Conservation (phyloP, 1,284 basidiomycete species). For the Xanthoconium separans region DNA sequence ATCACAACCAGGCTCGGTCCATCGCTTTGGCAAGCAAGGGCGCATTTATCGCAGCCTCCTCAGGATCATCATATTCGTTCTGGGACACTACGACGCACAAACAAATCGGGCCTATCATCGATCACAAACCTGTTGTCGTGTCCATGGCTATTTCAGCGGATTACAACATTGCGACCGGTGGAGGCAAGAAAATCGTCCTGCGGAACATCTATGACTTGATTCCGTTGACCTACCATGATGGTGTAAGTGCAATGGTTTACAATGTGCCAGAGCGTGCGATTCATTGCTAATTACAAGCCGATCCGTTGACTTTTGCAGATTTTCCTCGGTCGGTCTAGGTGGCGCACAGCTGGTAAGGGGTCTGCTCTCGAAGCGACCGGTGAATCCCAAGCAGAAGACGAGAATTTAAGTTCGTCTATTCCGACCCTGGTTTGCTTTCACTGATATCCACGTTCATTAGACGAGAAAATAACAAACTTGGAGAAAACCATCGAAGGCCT, state of each 20-base stretch:
- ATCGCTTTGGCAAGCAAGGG: background rate
- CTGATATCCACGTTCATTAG: background rate
- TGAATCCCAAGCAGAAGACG: background rate
- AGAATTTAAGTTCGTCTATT: background rate
- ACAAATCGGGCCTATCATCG: background rate
- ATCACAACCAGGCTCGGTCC: background rate
- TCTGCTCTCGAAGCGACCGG: background rate
- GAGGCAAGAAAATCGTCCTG: background rate
- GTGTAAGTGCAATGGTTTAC: background rate
- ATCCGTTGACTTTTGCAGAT: background rate
- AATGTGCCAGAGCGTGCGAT: too few species aligned
- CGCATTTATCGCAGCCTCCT: slow-evolving; percentile 7
- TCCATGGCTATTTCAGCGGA: background rate
- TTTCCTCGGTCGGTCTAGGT: background rate
- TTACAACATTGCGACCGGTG: background rate
- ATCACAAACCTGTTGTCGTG: background rate
- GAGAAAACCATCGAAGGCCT: background rate
- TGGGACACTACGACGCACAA: slow-evolving; percentile 1
- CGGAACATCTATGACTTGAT: background rate
- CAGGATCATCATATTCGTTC: background rate
- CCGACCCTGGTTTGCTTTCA: background rate
- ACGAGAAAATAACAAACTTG: background rate
- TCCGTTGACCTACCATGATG: background rate
- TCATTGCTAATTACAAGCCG: background rate
- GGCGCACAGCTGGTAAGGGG: too few species aligned